phyloP scores from a whole-genome alignment of 257 asterid species.

The Penstemon davidsonii region DNA sequence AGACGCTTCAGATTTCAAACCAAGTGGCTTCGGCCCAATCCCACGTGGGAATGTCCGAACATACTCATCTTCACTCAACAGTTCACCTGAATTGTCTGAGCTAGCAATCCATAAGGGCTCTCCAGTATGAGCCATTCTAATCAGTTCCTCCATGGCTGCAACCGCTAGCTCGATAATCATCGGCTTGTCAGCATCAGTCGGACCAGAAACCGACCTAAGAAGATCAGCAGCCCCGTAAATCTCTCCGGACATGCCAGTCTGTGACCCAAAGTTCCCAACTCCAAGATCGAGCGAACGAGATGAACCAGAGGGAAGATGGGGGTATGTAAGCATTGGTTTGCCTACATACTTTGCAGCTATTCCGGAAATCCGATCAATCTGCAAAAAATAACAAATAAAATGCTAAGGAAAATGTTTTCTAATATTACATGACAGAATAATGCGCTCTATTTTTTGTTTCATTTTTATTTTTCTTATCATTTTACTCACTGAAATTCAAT shows the following conservation, averaged over 20 bases:
- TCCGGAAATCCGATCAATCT: constrained; percentile 78
- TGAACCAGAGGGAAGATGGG: constrained; percentile 44
- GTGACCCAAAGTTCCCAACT: constrained; percentile 49
- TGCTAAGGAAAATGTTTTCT: no score
- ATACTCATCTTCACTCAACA: constrained; percentile 49
- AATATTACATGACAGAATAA: no score
- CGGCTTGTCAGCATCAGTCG: constrained; percentile 63
- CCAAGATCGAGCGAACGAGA: constrained; percentile 58
- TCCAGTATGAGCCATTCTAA: constrained; percentile 67
- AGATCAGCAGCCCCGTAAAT: constrained; percentile 53
- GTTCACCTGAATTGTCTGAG: constrained; percentile 29
- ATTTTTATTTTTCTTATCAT: no score
- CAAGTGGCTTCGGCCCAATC: constrained; percentile 48
- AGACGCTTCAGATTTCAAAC: constrained; percentile 51
- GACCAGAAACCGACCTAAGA: constrained; percentile 63
- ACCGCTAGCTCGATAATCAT: constrained; percentile 73
- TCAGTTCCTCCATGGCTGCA: constrained; percentile 80
- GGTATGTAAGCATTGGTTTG: constrained; percentile 55
- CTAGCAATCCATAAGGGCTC: constrained; percentile 67
- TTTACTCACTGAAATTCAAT: no score
- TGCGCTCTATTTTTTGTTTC: no score
- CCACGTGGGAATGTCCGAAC: constrained; percentile 43
- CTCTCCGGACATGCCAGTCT: constrained; percentile 43
- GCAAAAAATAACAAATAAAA: constrained; percentile 3
- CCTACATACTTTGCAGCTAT: constrained; percentile 75